Base-by-base conservation (phyloP, 345 rosid genomes). In the Populus alba region DNA sequence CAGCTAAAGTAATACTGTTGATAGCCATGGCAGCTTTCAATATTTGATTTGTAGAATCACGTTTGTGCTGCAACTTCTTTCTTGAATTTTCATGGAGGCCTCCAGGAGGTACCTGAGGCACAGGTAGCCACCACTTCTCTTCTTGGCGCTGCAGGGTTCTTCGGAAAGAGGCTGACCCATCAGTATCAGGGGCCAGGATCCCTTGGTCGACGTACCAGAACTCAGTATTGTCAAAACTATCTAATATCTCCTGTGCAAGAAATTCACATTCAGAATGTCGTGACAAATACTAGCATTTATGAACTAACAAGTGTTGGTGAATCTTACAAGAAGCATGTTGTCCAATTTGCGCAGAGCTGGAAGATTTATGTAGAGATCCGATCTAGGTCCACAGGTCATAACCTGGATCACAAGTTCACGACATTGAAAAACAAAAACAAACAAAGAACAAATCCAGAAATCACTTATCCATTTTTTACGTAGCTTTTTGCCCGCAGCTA, bases 111-210 rank as follows among this genome's bases (percentile, higher is more conserved):
- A 97, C 92, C 20, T 92, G 89, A 76, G 99, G 99, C 78, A 94
- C 93, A 0, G 99, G 98, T 22, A 97, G 90, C 99, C 99, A 97
- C 99, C 99, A 97, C 83, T 97, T 97, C 73, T 94, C 98, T 82
- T 94, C 99, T 78, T 92, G 99, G 55, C 99, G 97, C 81, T 89
- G 97, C 80, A 96, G 87, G 70, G 88, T 82, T 79, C 85, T 88
- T 7, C 88, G 87, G 66, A 90, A 94, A 67, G 99, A 91, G 8
- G 92, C 20, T 27, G 98, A 90, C 15, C 93, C 97, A 70, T 90
- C 94, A 25, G 90, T 79, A 75, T 92, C 97, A 17, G 88, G 85
- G 1, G 95, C 90, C 81, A 92, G 78, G 81, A 97, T 91, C 71
- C 98, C 98, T 85, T 94, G 97, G 67, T 97, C 98, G 63, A 92